Conservation (phyloP, 345 rosid genomes). For the Fremontodendron californicum region DNA sequence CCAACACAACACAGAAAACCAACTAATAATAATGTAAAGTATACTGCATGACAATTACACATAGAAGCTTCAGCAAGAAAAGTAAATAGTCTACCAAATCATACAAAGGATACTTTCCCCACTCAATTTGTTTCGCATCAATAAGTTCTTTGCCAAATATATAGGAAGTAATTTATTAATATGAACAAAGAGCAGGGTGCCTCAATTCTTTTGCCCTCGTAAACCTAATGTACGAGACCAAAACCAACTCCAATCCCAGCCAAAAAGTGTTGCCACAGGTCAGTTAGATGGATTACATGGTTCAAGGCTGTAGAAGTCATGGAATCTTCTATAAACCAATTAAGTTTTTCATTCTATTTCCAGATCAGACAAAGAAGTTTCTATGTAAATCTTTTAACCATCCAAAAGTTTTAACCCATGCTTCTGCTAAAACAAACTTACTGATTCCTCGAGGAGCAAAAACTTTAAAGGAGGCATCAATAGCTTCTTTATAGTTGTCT, state of each 20-base stretch:
- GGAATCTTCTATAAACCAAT: not conserved
- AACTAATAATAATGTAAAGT: not conserved
- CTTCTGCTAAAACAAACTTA: slow-evolving; percentile 42
- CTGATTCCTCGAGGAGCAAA: slow-evolving; percentile 88
- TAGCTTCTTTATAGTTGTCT: slow-evolving; percentile 94
- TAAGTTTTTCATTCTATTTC: not conserved
- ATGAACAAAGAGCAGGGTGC: not conserved
- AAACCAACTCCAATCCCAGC: not conserved
- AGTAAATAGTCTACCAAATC: not conserved
- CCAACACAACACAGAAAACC: not conserved
- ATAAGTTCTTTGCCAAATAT: not conserved
- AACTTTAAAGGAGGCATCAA: slow-evolving; percentile 84
- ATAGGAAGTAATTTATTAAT: not conserved
- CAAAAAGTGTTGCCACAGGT: not conserved
- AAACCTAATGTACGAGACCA: slow-evolving; percentile 3
- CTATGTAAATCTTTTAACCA: not conserved
- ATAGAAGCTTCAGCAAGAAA: not conserved
- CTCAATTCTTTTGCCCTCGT: not conserved
- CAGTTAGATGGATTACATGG: not conserved
- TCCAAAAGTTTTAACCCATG: slow-evolving; percentile 6
- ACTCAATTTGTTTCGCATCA: not conserved
- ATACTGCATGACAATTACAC: not conserved
- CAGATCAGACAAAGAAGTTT: slow-evolving; percentile 8
- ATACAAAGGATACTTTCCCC: not conserved
- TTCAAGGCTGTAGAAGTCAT: not conserved